Conservation (phyloP, 1,284 basidiomycete genomes). For the Neotropicomus parvogracilis region DNA sequence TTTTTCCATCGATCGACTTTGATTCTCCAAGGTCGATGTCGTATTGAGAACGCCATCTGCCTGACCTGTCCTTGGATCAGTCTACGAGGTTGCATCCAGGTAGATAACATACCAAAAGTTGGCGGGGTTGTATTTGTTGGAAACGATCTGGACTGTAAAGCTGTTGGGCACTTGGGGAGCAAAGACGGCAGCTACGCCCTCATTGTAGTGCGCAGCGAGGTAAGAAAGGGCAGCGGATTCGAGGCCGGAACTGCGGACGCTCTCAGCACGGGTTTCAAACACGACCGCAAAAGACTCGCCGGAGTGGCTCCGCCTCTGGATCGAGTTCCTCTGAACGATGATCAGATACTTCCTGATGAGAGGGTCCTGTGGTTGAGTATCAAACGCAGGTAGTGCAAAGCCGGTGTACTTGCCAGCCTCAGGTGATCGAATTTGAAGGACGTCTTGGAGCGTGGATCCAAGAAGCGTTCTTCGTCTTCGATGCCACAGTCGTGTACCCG, state of each 20-base stretch:
- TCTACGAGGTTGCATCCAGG: neutral
- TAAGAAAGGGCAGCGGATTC: slow-evolving; percentile 69
- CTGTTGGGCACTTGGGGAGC: slow-evolving; percentile 41
- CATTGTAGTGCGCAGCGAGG: slow-evolving; percentile 72
- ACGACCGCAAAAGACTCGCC: slow-evolving; percentile 44
- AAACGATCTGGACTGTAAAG: slow-evolving; percentile 80
- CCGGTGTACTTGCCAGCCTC: slow-evolving; percentile 50
- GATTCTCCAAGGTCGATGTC: slow-evolving; percentile 50
- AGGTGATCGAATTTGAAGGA: slow-evolving; percentile 83
- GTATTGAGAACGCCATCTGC: slow-evolving; percentile 88
- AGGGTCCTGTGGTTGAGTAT: slow-evolving; percentile 1
- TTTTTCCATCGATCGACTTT: slow-evolving; percentile 57
- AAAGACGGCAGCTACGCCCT: slow-evolving; percentile 73
- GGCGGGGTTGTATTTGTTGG: slow-evolving; percentile 88
- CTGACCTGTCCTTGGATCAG: slow-evolving; percentile 59
- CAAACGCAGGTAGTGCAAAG: neutral
- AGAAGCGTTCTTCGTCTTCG: slow-evolving; percentile 58
- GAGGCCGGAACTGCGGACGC: slow-evolving; percentile 54
- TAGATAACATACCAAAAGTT: slow-evolving; percentile 72
- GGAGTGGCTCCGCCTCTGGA: slow-evolving; percentile 65
- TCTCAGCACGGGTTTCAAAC: neutral
- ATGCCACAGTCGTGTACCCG: slow-evolving; percentile 37
- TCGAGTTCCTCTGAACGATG: slow-evolving; percentile 61
- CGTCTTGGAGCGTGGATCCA: slow-evolving; percentile 75
- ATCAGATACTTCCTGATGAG: slow-evolving; percentile 69